These are phyloP conservation scores for Lolium perenne DNA, from an alignment of 176 grass and related monocot genomes.

Conservation along the genomic window DNA sequence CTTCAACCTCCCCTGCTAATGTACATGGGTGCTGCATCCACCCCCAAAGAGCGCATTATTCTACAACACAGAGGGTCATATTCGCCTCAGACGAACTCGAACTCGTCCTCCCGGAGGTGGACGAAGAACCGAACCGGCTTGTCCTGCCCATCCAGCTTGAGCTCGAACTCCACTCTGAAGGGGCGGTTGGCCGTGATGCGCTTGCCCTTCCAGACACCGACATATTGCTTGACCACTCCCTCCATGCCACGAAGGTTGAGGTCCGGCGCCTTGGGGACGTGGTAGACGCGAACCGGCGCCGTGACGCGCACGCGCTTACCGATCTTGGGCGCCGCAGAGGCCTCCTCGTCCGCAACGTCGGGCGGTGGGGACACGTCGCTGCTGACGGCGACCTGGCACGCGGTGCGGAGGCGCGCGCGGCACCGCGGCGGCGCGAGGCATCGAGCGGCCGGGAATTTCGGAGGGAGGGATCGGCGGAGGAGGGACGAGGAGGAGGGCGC, in stretches of 20 bases:
- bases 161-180: slow-evolving; percentile 78
- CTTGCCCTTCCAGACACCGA: slow-evolving; percentile 84
- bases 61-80: slow-evolving; percentile 30
- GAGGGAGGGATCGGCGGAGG: slow-evolving; percentile 21
- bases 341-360: slow-evolving; percentile 59
- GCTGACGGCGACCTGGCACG: slow-evolving; percentile 61
- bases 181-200: slow-evolving; percentile 80
- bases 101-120: slow-evolving; percentile 90
- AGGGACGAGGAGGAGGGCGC: slow-evolving; percentile 35
- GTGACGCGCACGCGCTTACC: slow-evolving; percentile 79
- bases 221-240: slow-evolving; percentile 82
- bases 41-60: slow-evolving; percentile 32
- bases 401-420: slow-evolving; percentile 37
- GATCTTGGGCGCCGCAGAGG: slow-evolving; percentile 57
- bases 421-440: slow-evolving; percentile 24
- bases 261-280: slow-evolving; percentile 79
- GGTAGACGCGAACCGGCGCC: slow-evolving; percentile 73
- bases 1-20: slow-evolving; percentile 35
- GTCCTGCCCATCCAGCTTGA: slow-evolving; percentile 60
- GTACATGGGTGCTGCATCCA: slow-evolving; percentile 33
- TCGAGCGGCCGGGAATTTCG: slow-evolving; percentile 21
- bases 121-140: slow-evolving; percentile 76
- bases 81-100: slow-evolving; percentile 72
- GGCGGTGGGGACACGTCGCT: slow-evolving; percentile 51
- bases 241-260: slow-evolving; percentile 82